Evolutionary conservation across 306 rosid genomes (phyloP).

Genomic region (apple (Malus domestica)): DNA sequence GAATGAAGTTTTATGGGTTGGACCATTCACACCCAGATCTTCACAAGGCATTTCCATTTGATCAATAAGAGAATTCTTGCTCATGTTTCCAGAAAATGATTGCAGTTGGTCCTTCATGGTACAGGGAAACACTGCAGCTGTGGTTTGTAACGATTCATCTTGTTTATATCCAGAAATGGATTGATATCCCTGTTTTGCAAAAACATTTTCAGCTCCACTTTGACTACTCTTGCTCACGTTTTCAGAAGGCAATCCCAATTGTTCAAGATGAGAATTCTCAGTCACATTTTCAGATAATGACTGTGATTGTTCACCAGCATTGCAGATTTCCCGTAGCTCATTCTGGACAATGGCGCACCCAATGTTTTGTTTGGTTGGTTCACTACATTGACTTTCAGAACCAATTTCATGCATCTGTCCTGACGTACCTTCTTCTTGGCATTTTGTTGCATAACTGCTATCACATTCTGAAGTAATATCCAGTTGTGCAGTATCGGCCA

Average conservation of each 20-base stretch:
- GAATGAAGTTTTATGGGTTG: slow-evolving; percentile 9
- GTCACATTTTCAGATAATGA: slow-evolving; percentile 24
- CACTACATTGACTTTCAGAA: slow-evolving; percentile 28
- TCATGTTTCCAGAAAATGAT: slow-evolving; percentile 12
- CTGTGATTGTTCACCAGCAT: slow-evolving; percentile 21
- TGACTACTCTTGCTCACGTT: slow-evolving; percentile 20
- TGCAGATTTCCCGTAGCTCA: slow-evolving; percentile 26
- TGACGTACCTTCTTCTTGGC: slow-evolving; percentile 11
- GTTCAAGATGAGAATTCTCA: slow-evolving; percentile 29
- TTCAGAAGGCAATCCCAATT: slow-evolving; percentile 15
- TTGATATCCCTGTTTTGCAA: not conserved
- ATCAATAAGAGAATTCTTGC: slow-evolving; percentile 8
- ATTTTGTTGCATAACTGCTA: slow-evolving; percentile 28
- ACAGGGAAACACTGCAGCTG: slow-evolving; percentile 8
- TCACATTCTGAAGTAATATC: slow-evolving; percentile 18
- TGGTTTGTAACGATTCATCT: not conserved
- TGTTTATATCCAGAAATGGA: not conserved
- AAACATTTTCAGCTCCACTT: slow-evolving; percentile 13
- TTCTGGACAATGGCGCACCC: slow-evolving; percentile 28
- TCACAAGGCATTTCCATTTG: not conserved
- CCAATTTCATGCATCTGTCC: slow-evolving; percentile 26
- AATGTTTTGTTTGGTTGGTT: slow-evolving; percentile 26
- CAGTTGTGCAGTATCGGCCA: slow-evolving; percentile 30
- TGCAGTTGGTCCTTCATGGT: slow-evolving; percentile 16
- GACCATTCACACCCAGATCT: slow-evolving; percentile 1